Evolutionary conservation across 1,284 basidiomycete genomes (phyloP).

Genomic region (Phylloboletellus chloephorus): DNA sequence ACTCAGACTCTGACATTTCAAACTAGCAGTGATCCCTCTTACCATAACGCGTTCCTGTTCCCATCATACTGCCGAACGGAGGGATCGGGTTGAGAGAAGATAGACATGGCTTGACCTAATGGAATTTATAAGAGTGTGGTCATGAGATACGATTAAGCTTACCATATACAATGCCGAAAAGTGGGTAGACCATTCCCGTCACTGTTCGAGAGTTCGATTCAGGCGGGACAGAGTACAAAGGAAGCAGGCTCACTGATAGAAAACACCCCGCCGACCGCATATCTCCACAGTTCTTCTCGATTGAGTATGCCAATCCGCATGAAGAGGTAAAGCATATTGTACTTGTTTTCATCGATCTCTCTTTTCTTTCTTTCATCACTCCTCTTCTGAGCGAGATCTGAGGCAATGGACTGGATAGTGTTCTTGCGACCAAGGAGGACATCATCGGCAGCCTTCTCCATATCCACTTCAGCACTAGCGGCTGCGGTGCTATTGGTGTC

Average conservation of each 20-base stretch:
- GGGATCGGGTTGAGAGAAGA: constrained; percentile 48
- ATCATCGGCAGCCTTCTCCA: constrained; percentile 52
- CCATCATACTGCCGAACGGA: constrained; percentile 47
- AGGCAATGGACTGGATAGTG: constrained; percentile 65
- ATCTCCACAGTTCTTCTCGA: constrained; percentile 50
- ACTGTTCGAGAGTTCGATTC: constrained; percentile 25
- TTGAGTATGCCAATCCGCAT: constrained; percentile 67
- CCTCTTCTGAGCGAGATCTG: constrained; percentile 59
- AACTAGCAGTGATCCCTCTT: not conserved
- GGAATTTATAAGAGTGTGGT: constrained; percentile 6
- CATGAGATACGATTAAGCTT: constrained; percentile 7
- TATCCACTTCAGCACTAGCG: constrained; percentile 38
- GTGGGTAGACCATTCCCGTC: constrained; percentile 81
- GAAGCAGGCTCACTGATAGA: constrained; percentile 43
- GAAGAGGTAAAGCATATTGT: constrained; percentile 59
- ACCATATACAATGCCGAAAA: constrained; percentile 80
- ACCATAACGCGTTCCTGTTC: constrained; percentile 69
- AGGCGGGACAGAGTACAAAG: constrained; percentile 3
- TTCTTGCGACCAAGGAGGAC: constrained; percentile 62
- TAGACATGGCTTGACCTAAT: constrained; percentile 54
- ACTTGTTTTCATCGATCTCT: constrained; percentile 39
- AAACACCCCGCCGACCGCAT: constrained; percentile 50
- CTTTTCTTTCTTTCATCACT: constrained; percentile 35
- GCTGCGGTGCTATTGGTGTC: constrained; percentile 28
- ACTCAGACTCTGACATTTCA: constrained; percentile 9